Evolutionary conservation across 495 filamentous ascomycete genomes (phyloP).

Genomic region (Penicillium desertorum): DNA sequence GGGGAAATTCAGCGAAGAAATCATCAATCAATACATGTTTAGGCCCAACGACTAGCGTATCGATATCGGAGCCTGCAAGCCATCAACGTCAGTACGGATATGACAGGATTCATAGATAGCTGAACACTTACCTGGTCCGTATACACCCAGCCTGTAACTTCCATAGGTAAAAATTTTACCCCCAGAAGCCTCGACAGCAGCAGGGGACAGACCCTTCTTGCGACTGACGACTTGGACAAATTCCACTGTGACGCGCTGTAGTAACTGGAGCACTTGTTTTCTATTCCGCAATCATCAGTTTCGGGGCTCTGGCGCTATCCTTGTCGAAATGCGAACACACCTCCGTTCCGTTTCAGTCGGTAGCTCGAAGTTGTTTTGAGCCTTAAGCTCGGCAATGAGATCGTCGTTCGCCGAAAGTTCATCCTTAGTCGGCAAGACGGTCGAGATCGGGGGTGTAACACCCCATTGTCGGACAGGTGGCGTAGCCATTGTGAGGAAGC

Average conservation of each 20-base stretch:
- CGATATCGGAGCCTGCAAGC: conserved; percentile 84
- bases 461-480: conserved; percentile 63
- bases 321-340: conserved; percentile 37
- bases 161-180: conserved; percentile 94
- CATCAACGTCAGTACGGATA: conserved; percentile 11
- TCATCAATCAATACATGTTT: conserved; percentile 83
- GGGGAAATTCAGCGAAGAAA: conserved; percentile 86
- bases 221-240: conserved; percentile 79
- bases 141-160: conserved; percentile 90
- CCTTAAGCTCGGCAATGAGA: conserved; percentile 74
- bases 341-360: conserved; percentile 75
- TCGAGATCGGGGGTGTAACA: conserved; percentile 82
- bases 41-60: conserved; percentile 88
- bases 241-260: conserved; percentile 76
- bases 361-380: conserved; percentile 88
- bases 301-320: neutral
- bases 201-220: conserved; percentile 72
- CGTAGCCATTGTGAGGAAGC: conserved; percentile 41
- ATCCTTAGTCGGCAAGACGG: conserved; percentile 64
- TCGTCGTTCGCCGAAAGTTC: conserved; percentile 74
- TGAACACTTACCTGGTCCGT: conserved; percentile 66
- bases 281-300: conserved; percentile 24
- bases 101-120: neutral
- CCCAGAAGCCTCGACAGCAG: conserved; percentile 73
- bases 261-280: conserved; percentile 58